Percentiles rank a stretch among this genome's conserved stretches.
Conservation (phyloP, 2,329 filamentous ascomycete species). For the Hirsutella minnesotensis region DNA sequence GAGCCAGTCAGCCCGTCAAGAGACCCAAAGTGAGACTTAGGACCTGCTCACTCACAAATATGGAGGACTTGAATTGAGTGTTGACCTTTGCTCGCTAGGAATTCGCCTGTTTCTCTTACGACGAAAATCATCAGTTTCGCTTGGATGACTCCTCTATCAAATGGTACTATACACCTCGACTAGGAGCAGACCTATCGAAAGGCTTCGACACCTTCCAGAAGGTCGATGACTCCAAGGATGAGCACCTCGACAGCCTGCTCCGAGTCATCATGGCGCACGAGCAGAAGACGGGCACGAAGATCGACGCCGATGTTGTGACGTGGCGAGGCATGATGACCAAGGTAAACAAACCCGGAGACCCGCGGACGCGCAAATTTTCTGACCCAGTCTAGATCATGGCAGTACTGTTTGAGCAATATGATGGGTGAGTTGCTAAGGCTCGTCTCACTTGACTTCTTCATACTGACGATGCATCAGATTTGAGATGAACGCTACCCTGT, state of each 20-base stretch:
- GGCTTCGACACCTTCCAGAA: slow-evolving; percentile 78
- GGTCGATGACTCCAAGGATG: slow-evolving; percentile 70
- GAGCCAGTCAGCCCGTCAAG: slow-evolving; percentile 57
- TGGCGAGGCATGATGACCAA: slow-evolving; percentile 99
- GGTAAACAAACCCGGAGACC: slow-evolving; percentile 30
- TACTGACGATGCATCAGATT: slow-evolving; percentile 44
- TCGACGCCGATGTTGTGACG: slow-evolving; percentile 71
- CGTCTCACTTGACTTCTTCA: neutral
- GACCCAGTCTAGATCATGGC: slow-evolving; percentile 60
- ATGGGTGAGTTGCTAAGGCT: slow-evolving; percentile 41
- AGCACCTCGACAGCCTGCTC: slow-evolving; percentile 77
- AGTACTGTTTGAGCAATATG: slow-evolving; percentile 67
- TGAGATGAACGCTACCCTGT: slow-evolving; percentile 89
- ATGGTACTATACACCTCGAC: slow-evolving; percentile 72
- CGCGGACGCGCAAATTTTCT: neutral
- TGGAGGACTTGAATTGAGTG: neutral
- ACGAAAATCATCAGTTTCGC: slow-evolving; percentile 66
- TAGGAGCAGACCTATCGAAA: slow-evolving; percentile 62
- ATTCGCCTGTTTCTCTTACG: slow-evolving; percentile 87
- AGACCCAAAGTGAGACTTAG: slow-evolving; percentile 51
- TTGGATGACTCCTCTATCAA: slow-evolving; percentile 68
- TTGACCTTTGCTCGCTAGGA: slow-evolving; percentile 40
- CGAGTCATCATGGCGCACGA: slow-evolving; percentile 66
- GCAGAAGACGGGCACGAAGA: slow-evolving; percentile 50
- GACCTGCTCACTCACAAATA: neutral